Evolutionary conservation across 352 stramenopile genomes (phyloP), one percentile per base, ranked within the genome.

Genomic region (Pythium myriotylum): DNA sequence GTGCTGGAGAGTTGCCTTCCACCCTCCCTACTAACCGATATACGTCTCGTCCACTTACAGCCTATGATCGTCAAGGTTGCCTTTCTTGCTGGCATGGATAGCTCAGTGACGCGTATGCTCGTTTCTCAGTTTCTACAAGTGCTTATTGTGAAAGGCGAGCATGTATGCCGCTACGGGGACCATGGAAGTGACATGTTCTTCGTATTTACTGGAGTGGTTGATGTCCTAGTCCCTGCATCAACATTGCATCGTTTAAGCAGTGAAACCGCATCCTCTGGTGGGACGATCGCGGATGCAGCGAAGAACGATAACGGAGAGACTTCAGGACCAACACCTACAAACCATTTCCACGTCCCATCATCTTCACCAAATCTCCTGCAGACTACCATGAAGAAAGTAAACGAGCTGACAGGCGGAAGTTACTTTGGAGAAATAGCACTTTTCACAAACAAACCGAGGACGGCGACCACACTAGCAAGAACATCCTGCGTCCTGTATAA

Each of bases 151-250:
- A 59, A 70, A 6, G 67, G 81, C 20, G 59, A 84, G 53, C 73
- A 74, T 27, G 66, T 82, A 0, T 85, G 71, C 26, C 59, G 62
- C 4, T 76, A 72, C 20, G 68, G 73, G 2, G 78, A 88, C 14
- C 62, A 82, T 7, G 78, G 75, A 1, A 76, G 55, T 20, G 78
- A 88, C 17, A 88, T 88, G 78, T 88, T 68, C 29, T 85, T 88
- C 49, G 69, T 88, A 1, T 88, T 84, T 40, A 76, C 77, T 2
- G 78, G 78, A 0, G 62, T 81, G 7, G 56, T 88, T 1, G 69
- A 69, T 5, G 66, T 84, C 12, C 54, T 76, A 9, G 35, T 85
- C 1, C 72, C 67, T 81, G 49, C 68, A 33, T 74, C 10, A 75
- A 59, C 56, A n/a, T 40, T 33, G 19, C 58, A 37, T 59, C 58